Evolutionary conservation across 495 filamentous ascomycete species (phyloP).

Genomic region (Cercophora scortea): DNA sequence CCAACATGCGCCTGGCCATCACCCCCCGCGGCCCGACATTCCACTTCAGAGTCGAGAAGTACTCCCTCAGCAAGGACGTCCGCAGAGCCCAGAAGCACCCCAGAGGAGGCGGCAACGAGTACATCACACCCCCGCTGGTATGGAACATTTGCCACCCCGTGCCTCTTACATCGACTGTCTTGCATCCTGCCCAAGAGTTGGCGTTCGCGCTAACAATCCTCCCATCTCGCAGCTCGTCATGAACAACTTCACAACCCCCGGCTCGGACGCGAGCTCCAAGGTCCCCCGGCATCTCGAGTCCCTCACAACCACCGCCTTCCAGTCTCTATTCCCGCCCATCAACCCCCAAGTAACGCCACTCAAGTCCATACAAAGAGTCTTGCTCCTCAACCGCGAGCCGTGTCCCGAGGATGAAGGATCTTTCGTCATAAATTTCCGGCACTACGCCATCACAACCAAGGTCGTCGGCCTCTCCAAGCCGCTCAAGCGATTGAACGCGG

Average conservation of each 20-base stretch:
- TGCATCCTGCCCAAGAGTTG: background rate
- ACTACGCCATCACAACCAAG: slow-evolving; percentile 91
- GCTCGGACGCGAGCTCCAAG: slow-evolving; percentile 52
- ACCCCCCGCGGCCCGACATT: slow-evolving; percentile 89
- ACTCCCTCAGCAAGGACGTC: slow-evolving; percentile 88
- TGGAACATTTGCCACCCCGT: slow-evolving; percentile 1
- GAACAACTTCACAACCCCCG: slow-evolving; percentile 84
- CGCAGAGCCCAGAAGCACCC: slow-evolving; percentile 74
- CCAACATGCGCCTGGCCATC: slow-evolving; percentile 81
- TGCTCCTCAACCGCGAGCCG: slow-evolving; percentile 79
- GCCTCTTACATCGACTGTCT: background rate
- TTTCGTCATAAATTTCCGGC: slow-evolving; percentile 84
- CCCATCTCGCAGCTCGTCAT: slow-evolving; percentile 69
- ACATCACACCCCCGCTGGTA: slow-evolving; percentile 70
- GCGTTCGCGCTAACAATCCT: slow-evolving; percentile 7
- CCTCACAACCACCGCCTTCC: slow-evolving; percentile 90
- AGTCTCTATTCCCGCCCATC: slow-evolving; percentile 93
- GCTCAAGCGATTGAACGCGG: slow-evolving; percentile 77
- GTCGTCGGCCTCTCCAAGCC: slow-evolving; percentile 73
- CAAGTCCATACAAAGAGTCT: slow-evolving; percentile 76
- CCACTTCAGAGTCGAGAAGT: slow-evolving; percentile 92
- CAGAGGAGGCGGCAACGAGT: slow-evolving; percentile 72
- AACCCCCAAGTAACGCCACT: slow-evolving; percentile 85
- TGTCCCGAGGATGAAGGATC: slow-evolving; percentile 43
- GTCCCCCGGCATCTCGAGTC: slow-evolving; percentile 83